Evolutionary conservation across 129 eudicot genomes (phyloP).

Genomic region (Ambrosia artemisiifolia): DNA sequence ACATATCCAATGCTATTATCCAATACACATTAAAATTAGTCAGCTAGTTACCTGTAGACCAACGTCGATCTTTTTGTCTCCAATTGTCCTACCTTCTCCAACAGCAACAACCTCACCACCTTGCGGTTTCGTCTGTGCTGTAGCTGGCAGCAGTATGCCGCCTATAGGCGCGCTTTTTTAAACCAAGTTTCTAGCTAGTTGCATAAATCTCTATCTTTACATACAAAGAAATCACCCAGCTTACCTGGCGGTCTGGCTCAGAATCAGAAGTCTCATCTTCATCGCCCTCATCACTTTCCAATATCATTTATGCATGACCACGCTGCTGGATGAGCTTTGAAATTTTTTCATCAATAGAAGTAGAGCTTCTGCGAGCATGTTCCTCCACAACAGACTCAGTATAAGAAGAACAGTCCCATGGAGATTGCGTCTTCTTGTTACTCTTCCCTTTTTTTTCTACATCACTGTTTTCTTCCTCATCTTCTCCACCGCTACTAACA

Average conservation of each 20-base stretch:
- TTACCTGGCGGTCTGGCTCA: slow-evolving; percentile 65
- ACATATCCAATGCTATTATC: not conserved
- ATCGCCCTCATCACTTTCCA: slow-evolving; percentile 20
- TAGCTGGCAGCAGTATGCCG: slow-evolving; percentile 75
- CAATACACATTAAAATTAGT: not conserved
- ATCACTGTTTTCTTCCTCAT: slow-evolving; percentile 27
- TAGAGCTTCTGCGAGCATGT: slow-evolving; percentile 77
- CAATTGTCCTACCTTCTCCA: slow-evolving; percentile 25
- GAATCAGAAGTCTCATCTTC: slow-evolving; percentile 45
- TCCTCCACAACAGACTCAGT: slow-evolving; percentile 81
- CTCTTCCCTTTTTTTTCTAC: slow-evolving; percentile 28
- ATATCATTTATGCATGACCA: not conserved
- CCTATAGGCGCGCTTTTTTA: slow-evolving; percentile 29
- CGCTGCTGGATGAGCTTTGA: slow-evolving; percentile 46
- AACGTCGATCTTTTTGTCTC: no score
- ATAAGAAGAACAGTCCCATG: slow-evolving; percentile 90
- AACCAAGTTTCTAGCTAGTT: not conserved
- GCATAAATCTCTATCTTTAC: not conserved
- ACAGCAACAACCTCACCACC: slow-evolving; percentile 88
- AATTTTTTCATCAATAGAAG: slow-evolving; percentile 78
- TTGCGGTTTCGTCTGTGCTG: slow-evolving; percentile 76
- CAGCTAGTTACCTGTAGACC: not conserved
- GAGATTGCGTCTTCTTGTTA: slow-evolving; percentile 54
- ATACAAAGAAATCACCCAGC: not conserved
- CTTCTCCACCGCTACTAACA: slow-evolving; percentile 19